Evolutionary conservation across 2,329 filamentous ascomycete species (phyloP), one percentile per base, ranked within the genome.

Genomic region (Pleoardoris graminearum): DNA sequence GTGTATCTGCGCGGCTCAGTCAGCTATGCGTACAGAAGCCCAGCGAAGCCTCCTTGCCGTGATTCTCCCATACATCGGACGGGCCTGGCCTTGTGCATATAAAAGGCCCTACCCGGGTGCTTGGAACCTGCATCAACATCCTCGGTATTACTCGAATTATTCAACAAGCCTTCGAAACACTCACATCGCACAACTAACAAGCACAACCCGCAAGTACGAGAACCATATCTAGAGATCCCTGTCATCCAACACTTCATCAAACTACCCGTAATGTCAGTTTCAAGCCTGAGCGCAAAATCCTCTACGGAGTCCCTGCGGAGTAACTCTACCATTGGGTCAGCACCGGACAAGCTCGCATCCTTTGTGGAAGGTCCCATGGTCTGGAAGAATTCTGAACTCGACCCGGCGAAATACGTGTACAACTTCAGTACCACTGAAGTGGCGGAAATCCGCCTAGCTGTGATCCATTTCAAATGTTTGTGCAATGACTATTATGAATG

Each of bases 261-360:
- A 10, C 25, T 10, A 36, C 22, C 29, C 16, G 43, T 17, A 46
- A 72, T 71, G 67, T 60, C 62, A 44, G 53, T 54, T 32, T 58
- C 58, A 17, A 58, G 50, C 23, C 55, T 70, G 19, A 73, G 67
- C 44, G 43, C 63, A 6, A 66, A 54, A 37, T 67, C 65, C 14
- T 73, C 70, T 7, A 54, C 58, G 17, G 68, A 69, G 39, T 70
- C 67, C 54, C 54, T 72, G 50, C 65, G 62, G 32, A 69, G 67
- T 49, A 60, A 50, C 42, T 58, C 56, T 19, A 69, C 67, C 7
- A 41, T 54, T 5, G 46, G 50, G 32, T 67, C 66, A 4, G 54
- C 55, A 33, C 70, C 70, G 10, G 69, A 73, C 42, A 60, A 59
- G 29, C 65, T 72, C 17, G 56, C 65, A 1, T 66, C 67, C 16